Evolutionary conservation across 148 eudicot species (phyloP), one percentile per base, ranked within the genome.

Genomic region (Cornus florida): DNA sequence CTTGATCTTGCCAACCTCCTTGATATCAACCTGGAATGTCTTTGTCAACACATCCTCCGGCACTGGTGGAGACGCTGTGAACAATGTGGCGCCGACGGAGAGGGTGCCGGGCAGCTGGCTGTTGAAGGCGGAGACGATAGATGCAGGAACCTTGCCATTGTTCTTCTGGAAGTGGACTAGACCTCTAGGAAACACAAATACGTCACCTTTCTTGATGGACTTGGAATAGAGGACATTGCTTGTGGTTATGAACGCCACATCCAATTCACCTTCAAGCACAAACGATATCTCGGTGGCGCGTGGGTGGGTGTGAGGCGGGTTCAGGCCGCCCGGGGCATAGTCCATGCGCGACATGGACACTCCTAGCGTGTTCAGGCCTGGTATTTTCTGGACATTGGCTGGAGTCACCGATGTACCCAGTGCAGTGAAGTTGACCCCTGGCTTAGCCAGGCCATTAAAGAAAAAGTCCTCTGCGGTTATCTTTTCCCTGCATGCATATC

Each of bases 51-150:
- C 80, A 53, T 65, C 17, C 20, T 75, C 60, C 10, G 80, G 76
- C 28, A 81, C 83, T 0, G 75, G 70, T 2, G 83, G 83, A 0
- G 69, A n/a, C 7, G 83, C 23, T 3, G 76, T n/a, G 60, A 81
- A 81, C 72, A 81, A 19, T 1, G 80, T 48, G 76, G 65, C 43
- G 35, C 76, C 76, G n/a, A 76, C 71, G 12, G 28, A 31, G 17
- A 64, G 76, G 4, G 71, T 69, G 1, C 82, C 85, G 0, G 86
- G 85, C 41, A 86, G 65, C 83, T 86, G 91, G 77, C 91, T 88
- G 67, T 86, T 84, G 80, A 88, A 88, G 57, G 83, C 86, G 3
- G 87, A 53, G 7, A 88, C 23, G 10, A 80, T 83, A 0, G 86
- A 71, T 0, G 91, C 91, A 0, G 83, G 76, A 38, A 5, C 68